Evolutionary conservation across 2,329 filamentous ascomycete species (phyloP).

Genomic region (Neopestalotiopsis rosae): DNA sequence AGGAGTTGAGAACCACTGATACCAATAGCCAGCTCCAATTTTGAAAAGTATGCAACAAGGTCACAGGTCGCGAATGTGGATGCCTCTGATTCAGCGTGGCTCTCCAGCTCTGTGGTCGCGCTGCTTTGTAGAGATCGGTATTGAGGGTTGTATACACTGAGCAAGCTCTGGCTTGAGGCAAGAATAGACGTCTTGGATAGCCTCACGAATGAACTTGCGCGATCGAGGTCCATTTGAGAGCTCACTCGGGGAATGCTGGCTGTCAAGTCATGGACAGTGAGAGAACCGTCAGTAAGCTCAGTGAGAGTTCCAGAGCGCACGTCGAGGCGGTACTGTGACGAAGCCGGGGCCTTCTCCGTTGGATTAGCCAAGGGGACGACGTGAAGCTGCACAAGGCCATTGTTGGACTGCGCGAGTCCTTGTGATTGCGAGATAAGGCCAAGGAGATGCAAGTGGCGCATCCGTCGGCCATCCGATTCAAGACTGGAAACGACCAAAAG

Average conservation of each 20-base stretch:
- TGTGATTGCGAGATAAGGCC: constrained; percentile 28
- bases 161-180: constrained; percentile 59
- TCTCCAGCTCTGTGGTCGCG: constrained; percentile 48
- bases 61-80: constrained; percentile 42
- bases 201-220: constrained; percentile 66
- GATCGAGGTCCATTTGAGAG: constrained; percentile 57
- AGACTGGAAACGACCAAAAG: constrained; percentile 55
- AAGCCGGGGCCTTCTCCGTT: constrained; percentile 16
- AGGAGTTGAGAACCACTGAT: constrained; percentile 68
- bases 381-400: constrained; percentile 34
- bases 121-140: constrained; percentile 67
- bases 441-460: constrained; percentile 35
- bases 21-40: constrained; percentile 69
- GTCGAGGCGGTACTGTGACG: constrained; percentile 60
- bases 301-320: constrained; percentile 68
- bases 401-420: constrained; percentile 20
- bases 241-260: constrained; percentile 65
- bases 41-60: constrained; percentile 67
- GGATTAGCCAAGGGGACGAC: constrained; percentile 28
- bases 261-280: constrained; percentile 69
- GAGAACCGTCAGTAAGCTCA: constrained; percentile 56
- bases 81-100: constrained; percentile 39
- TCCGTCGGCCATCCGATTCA: constrained; percentile 31
- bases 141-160: constrained; percentile 72
- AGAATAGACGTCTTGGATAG: constrained; percentile 72